phyloP scores from a whole-genome alignment of 2,329 filamentous ascomycete genomes.

The Botrytis elliptica region DNA sequence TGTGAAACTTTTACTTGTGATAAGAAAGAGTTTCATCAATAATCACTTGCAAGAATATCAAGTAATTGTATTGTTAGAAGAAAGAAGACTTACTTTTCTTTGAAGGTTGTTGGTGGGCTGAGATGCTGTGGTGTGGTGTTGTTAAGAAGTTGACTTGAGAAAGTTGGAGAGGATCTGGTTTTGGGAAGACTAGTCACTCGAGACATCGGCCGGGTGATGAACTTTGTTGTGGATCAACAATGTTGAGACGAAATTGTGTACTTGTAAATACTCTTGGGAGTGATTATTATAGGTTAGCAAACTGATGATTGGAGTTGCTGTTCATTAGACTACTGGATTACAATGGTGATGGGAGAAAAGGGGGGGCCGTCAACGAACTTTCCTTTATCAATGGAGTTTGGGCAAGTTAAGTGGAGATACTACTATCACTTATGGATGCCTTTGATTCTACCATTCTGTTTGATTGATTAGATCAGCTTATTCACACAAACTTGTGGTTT shows the following conservation, averaged over 20 bases:
- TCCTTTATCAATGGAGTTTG: not conserved
- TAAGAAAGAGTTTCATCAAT: not conserved
- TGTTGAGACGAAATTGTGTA: not conserved
- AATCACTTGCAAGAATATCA: not conserved
- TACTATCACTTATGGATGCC: fast-evolving
- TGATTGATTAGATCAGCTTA: not conserved
- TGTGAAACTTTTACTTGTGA: not conserved
- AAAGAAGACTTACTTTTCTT: not conserved
- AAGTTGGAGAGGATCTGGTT: not conserved
- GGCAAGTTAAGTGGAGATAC: not conserved
- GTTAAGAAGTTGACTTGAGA: not conserved
- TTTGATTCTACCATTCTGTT: not conserved
- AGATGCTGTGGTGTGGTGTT: not conserved
- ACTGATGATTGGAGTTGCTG: fast-evolving
- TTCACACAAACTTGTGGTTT: not conserved
- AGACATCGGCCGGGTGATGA: not conserved
- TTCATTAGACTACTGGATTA: not conserved
- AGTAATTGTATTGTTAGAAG: not conserved
- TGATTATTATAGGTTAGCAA: not conserved
- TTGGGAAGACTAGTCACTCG: not conserved
- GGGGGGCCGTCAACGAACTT: too few relatives aligned
- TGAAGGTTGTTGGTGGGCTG: not conserved
- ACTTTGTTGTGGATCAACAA: not conserved
- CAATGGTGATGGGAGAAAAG: not conserved
- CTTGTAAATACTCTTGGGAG: not conserved